Evolutionary conservation across 2,329 filamentous ascomycete species (phyloP), one percentile per base, ranked within the genome.

Genomic region (Penicillium oxalicum): DNA sequence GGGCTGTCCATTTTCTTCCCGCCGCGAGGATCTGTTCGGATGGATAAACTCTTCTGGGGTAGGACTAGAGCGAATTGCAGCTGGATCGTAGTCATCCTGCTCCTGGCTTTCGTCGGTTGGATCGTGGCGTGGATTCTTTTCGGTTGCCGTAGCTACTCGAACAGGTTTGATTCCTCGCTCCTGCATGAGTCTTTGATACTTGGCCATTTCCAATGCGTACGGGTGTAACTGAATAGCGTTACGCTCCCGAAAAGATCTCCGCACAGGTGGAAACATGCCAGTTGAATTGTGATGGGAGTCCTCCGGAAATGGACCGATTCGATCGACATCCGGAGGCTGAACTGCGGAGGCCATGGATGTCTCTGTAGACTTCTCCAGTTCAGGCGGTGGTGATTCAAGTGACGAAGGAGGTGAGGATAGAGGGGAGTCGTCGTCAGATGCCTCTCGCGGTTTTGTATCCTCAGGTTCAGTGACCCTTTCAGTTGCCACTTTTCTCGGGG

Each of bases 201-300:
- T 68, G 6, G 72, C 72, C 50, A 69, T 63, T 52, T 77, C 74
- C 12, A 75, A 55, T 0, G 69, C 58, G 48, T 76, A 77, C 2
- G 74, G 74, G 52, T 76, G 72, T 27, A 75, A 51, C 47, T 77
- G 74, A 42, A 75, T 75, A 6, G 72, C 68, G 54, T 74, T 74
- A 35, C 74, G 69, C 47, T 72, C 64, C 44, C 74, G 65, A 24
- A 76, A 58, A 4, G 59, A 61, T 48, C 70, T 64, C 49, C 64
- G 60, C n/a, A 47, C 42, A 12, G 62, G 62, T 29, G 57, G 61
- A 27, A 54, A 49, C 29, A 62, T 26, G 48, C 66, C 57, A 26
- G 45, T 55, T 40, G 65, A 27, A 13, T 66, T 44, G 8, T 65
- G 61, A 9, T 63, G 59, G 0, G 60, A 55, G 9, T 67, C 57